Evolutionary conservation across 2,329 filamentous ascomycete genomes (phyloP).

Genomic region (Zymoseptoria passerinii): DNA sequence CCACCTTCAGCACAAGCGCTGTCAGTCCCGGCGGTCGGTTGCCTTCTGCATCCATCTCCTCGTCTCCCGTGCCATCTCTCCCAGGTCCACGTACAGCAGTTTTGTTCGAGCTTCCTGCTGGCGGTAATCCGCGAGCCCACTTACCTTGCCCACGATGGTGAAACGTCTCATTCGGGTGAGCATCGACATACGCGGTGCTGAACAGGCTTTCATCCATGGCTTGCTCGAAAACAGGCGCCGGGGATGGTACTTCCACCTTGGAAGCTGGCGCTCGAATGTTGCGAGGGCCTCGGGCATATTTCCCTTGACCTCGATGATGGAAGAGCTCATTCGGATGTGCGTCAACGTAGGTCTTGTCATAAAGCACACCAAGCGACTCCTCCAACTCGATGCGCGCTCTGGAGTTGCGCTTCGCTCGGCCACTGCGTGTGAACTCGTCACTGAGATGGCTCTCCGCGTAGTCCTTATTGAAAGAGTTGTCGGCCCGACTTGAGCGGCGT

Average conservation of each 20-base stretch:
- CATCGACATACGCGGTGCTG: constrained; percentile 19
- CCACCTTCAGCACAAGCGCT: constrained; percentile 22
- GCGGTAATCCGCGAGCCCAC: constrained; percentile 24
- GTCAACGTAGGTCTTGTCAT: constrained; percentile 19
- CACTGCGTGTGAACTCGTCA: constrained; percentile 12
- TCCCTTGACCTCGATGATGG: constrained; percentile 21
- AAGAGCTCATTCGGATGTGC: constrained; percentile 21
- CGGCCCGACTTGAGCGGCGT: constrained; percentile 14
- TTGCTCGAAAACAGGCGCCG: not conserved
- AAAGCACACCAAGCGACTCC: constrained; percentile 8
- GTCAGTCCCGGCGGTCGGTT: constrained; percentile 15
- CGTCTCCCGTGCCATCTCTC: constrained; percentile 7
- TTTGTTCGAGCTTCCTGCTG: constrained; percentile 19
- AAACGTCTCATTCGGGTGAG: constrained; percentile 23
- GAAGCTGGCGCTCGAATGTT: not conserved
- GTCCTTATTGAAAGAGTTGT: constrained; percentile 11
- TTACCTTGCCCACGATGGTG: constrained; percentile 26
- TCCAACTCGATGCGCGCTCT: constrained; percentile 4
- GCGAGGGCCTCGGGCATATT: constrained; percentile 16
- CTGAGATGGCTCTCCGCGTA: constrained; percentile 10
- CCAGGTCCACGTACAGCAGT: constrained; percentile 23
- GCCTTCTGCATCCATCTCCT: constrained; percentile 12
- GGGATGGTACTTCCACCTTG: not conserved
- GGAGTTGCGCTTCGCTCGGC: constrained; percentile 10
- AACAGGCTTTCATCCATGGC: constrained; percentile 11